These are phyloP conservation scores for Cladosporium sp. DNA, from an alignment of 2,329 filamentous ascomycete species.

Conservation along the genomic window DNA sequence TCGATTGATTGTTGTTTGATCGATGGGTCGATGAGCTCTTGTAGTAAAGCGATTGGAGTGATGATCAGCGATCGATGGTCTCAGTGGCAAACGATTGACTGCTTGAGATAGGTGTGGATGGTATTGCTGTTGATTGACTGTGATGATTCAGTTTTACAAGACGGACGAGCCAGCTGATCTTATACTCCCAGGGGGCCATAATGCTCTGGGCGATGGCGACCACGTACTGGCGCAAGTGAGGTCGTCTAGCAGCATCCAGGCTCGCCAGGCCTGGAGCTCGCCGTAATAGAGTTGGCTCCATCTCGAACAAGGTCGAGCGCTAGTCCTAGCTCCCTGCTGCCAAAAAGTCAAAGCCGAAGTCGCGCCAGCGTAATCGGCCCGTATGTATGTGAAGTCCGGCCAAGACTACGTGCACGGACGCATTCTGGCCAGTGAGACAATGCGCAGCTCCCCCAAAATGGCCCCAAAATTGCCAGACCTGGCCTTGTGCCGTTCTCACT, in stretches of 20 bases:
- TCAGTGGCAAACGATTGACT: constrained; percentile 11
- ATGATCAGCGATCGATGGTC: constrained; percentile 6
- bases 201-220: constrained; percentile 1
- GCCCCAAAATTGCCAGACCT: neutral
- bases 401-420: constrained; percentile 6
- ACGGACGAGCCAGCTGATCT: constrained; percentile 17
- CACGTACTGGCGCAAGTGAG: constrained; percentile 6
- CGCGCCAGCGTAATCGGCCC: constrained; percentile 4
- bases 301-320: constrained; percentile 9
- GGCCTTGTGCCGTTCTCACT: constrained; percentile 13
- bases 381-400: neutral
- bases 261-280: neutral
- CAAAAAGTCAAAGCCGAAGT: constrained; percentile 10
- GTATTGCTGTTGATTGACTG: constrained; percentile 6
- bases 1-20: neutral
- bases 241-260: constrained; percentile 19
- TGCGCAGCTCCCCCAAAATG: neutral
- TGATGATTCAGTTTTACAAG: constrained; percentile 12
- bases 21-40: neutral
- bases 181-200: constrained; percentile 12
- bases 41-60: neutral
- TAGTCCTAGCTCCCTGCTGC: neutral
- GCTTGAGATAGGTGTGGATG: constrained; percentile 6
- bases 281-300: constrained; percentile 2
- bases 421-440: neutral